phyloP scores from a whole-genome alignment of 768 basidiomycete genomes.

The Melanogaster broomeanus region DNA sequence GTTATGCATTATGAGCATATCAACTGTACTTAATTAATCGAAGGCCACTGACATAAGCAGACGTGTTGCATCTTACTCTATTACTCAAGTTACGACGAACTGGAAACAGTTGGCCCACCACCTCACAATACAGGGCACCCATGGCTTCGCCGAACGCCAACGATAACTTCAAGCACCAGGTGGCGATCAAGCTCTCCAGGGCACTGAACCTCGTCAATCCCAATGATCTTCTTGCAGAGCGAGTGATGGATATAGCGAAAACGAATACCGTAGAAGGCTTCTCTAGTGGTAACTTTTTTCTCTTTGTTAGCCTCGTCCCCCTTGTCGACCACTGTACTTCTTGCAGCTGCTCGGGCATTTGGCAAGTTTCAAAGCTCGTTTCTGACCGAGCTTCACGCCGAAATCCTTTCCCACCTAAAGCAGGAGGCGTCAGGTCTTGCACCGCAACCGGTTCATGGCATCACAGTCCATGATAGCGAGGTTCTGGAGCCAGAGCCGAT shows the following conservation, averaged over 20 bases:
- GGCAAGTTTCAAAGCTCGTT: constrained; percentile 85
- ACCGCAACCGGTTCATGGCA: constrained; percentile 66
- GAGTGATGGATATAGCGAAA: constrained; percentile 81
- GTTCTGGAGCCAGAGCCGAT: constrained; percentile 78
- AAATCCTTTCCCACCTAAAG: constrained; percentile 72
- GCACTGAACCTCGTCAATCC: constrained; percentile 79
- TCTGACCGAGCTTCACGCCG: constrained; percentile 74
- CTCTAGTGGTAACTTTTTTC: constrained; percentile 55
- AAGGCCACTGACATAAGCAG: too few species aligned
- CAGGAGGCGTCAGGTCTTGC: constrained; percentile 55
- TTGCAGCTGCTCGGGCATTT: constrained; percentile 72
- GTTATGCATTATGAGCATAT: too few species aligned
- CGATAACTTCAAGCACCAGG: constrained; percentile 61
- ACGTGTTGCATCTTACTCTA: too few species aligned
- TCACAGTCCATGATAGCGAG: constrained; percentile 77
- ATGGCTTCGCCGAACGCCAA: constrained; percentile 5
- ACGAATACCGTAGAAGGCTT: constrained; percentile 65
- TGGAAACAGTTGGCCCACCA: too few species aligned
- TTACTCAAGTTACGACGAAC: too few species aligned
- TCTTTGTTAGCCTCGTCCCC: neutral
- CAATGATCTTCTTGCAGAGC: constrained; percentile 77
- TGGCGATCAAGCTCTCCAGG: constrained; percentile 80
- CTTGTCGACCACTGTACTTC: neutral
- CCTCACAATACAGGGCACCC: neutral
- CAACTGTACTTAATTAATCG: too few species aligned